phyloP scores from a whole-genome alignment of 805 yeast genomes.

The Aciculoconidium aculeatum region DNA sequence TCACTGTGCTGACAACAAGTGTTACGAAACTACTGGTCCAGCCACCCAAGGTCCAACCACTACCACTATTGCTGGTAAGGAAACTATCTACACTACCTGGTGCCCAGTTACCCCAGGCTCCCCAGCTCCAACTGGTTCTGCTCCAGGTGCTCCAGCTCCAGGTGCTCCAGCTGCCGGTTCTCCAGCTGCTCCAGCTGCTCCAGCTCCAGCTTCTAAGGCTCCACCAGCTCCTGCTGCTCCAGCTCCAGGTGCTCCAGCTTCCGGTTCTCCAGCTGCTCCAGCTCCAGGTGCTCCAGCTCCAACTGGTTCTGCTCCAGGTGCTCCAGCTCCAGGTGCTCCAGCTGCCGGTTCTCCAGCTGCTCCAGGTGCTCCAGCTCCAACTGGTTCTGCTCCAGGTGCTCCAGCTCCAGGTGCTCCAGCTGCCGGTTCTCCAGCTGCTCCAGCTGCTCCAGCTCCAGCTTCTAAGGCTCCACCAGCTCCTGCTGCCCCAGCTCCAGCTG shows the following conservation, averaged over 20 bases:
- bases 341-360: slow-evolving; percentile 5
- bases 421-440: slow-evolving; percentile 7
- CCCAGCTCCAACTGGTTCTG: slow-evolving; percentile 8
- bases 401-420: slow-evolving; percentile 6
- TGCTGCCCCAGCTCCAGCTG: slow-evolving; percentile 9
- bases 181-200: slow-evolving; percentile 1
- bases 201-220: slow-evolving; percentile 4
- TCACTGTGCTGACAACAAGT: slow-evolving; percentile 27
- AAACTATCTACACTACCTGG: slow-evolving; percentile 36
- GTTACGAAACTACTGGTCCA: slow-evolving; percentile 16
- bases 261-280: slow-evolving; percentile 5
- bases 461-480: slow-evolving; percentile 8
- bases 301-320: slow-evolving; percentile 1
- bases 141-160: slow-evolving; percentile 11
- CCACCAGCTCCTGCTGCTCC: slow-evolving; percentile 8
- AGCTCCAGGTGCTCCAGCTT: slow-evolving; percentile 5
- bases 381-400: slow-evolving; percentile 10
- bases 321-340: slow-evolving; percentile 6
- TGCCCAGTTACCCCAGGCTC: slow-evolving; percentile 21
- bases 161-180: no score
- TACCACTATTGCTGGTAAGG: slow-evolving; percentile 26
- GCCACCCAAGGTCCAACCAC: slow-evolving; percentile 18
- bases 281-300: slow-evolving; percentile 8
- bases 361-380: slow-evolving; percentile 4
- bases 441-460: slow-evolving; percentile 7